These are phyloP conservation scores for Mycena galopus DNA, from an alignment of 768 basidiomycete species.

Conservation along the genomic window DNA sequence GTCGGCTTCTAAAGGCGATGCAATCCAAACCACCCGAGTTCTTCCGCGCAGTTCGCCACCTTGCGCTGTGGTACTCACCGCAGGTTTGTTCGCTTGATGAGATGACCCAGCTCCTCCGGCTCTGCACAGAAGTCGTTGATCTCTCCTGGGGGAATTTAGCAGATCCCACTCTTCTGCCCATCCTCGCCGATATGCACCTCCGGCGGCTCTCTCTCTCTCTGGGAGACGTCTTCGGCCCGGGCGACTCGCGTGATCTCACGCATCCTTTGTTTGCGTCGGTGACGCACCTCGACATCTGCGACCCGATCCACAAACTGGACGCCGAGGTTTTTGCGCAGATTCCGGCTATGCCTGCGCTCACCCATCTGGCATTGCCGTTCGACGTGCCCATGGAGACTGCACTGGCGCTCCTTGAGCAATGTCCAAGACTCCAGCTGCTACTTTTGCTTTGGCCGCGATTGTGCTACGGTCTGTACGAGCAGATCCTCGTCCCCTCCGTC, in stretches of 20 bases:
- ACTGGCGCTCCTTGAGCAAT: not conserved
- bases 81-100: not conserved
- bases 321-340: not conserved
- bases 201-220: not conserved
- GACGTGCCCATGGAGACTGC: not conserved
- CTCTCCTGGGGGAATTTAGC: not conserved
- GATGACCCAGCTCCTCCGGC: not conserved
- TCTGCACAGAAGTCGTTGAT: not conserved
- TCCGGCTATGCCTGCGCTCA: not conserved
- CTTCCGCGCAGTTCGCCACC: not conserved
- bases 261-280: not conserved
- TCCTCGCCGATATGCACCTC: not conserved
- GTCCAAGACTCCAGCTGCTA: not conserved
- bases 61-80: not conserved
- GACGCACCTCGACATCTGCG: not conserved
- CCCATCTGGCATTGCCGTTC: not conserved
- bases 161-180: not conserved
- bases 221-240: not conserved
- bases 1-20: not conserved
- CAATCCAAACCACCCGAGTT: not conserved
- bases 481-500: not conserved
- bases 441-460: not conserved
- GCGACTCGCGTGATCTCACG: not conserved
- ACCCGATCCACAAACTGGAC: not conserved
- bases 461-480: not conserved